These are phyloP conservation scores for Draba incana DNA, from an alignment of 345 rosid species.

Conservation along the genomic window DNA sequence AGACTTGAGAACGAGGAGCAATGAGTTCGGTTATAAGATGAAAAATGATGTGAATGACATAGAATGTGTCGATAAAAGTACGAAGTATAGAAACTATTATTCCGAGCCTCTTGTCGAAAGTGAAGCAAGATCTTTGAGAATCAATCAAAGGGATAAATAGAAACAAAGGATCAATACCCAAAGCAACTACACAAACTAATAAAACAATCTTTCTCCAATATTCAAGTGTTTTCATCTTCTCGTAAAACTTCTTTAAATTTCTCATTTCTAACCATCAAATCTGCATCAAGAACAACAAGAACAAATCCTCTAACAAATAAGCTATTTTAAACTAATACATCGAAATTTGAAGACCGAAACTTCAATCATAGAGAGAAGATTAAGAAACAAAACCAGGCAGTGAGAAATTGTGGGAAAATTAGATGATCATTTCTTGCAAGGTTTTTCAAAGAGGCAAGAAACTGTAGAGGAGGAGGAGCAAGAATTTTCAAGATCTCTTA, in stretches of 20 bases:
- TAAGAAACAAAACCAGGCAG: too few species aligned
- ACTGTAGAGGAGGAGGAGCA: too few species aligned
- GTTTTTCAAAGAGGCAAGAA: too few species aligned
- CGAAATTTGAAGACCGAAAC: too few species aligned
- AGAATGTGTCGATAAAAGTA: slow-evolving; percentile 23
- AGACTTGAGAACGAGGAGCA: slow-evolving; percentile 21
- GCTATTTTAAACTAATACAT: too few species aligned
- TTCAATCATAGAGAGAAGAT: too few species aligned
- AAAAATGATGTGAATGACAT: slow-evolving; percentile 27
- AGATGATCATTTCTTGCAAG: too few species aligned
- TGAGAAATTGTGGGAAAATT: too few species aligned
- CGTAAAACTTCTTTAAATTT: slow-evolving; percentile 36
- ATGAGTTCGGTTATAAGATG: slow-evolving; percentile 7
- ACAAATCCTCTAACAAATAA: too few species aligned
- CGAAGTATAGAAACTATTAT: slow-evolving; percentile 17
- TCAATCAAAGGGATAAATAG: slow-evolving; percentile 35
- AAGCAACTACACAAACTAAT: slow-evolving; percentile 15
- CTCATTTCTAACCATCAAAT: too few species aligned
- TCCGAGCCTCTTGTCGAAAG: slow-evolving; percentile 21
- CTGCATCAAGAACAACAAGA: too few species aligned
- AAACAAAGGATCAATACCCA: slow-evolving; percentile 39
- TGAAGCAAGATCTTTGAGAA: background rate
- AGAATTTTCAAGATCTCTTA: too few species aligned
- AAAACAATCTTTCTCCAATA: slow-evolving; percentile 16
- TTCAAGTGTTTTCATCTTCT: slow-evolving; percentile 42